Conservation (phyloP, 1,284 basidiomycete species). For the Trametes polyzona region DNA sequence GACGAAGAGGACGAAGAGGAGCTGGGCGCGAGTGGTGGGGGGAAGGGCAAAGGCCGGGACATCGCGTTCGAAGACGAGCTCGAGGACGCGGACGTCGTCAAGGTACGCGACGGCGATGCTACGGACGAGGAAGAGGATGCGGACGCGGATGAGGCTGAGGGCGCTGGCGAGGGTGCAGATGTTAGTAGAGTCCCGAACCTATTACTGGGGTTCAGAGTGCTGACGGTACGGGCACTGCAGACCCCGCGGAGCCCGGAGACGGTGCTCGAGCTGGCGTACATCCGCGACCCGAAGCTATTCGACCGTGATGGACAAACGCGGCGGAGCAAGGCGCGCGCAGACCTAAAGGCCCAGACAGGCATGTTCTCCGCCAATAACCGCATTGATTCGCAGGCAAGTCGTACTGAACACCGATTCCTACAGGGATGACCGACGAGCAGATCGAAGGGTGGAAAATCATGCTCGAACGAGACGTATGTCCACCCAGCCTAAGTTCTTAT, state of each 20-base stretch:
- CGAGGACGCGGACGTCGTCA: slow-evolving; percentile 45
- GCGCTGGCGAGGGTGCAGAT: slow-evolving; percentile 26
- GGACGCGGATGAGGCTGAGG: slow-evolving; percentile 49
- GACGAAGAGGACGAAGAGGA: slow-evolving; percentile 65
- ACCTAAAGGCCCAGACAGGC: slow-evolving; percentile 71
- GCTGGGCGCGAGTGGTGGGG: slow-evolving; percentile 9
- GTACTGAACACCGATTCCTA: neutral
- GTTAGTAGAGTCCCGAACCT: slow-evolving; percentile 20
- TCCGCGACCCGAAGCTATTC: slow-evolving; percentile 74
- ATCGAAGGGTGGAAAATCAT: slow-evolving; percentile 89
- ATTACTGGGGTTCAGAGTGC: no score
- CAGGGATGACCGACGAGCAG: slow-evolving; percentile 75
- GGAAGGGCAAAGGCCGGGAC: slow-evolving; percentile 36
- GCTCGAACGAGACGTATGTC: slow-evolving; percentile 80
- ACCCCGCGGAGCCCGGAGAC: slow-evolving; percentile 51
- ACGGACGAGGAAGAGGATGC: slow-evolving; percentile 56
- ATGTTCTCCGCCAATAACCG: neutral
- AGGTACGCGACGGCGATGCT: slow-evolving; percentile 64
- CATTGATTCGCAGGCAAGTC: neutral
- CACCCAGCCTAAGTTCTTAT: neutral
- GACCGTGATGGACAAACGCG: slow-evolving; percentile 76
- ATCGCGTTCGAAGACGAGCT: slow-evolving; percentile 58
- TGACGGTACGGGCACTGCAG: slow-evolving; percentile 20
- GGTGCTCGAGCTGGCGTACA: slow-evolving; percentile 76
- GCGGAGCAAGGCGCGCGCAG: slow-evolving; percentile 63